phyloP scores from a whole-genome alignment of 805 yeast species.

The Candida yuanshanica region DNA sequence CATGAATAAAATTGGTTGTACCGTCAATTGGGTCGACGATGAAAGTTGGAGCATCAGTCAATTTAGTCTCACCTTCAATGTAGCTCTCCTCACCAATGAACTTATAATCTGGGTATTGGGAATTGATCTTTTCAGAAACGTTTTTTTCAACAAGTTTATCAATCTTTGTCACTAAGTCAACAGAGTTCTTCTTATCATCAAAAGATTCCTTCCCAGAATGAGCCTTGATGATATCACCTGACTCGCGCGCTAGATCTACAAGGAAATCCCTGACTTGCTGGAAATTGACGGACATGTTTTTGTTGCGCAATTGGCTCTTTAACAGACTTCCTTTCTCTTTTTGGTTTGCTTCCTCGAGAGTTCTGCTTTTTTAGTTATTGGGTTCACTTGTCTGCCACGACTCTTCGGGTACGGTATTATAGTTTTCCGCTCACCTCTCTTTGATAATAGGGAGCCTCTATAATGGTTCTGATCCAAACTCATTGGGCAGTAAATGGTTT shows the following conservation, averaged over 20 bases:
- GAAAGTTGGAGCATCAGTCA: slow-evolving; percentile 52
- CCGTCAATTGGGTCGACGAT: slow-evolving; percentile 65
- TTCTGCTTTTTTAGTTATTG: too few species aligned
- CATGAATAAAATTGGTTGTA: slow-evolving; percentile 59
- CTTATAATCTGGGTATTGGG: slow-evolving; percentile 40
- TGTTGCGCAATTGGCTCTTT: background rate
- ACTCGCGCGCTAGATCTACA: slow-evolving; percentile 35
- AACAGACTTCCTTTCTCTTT: too few species aligned
- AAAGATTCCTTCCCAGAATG: slow-evolving; percentile 44
- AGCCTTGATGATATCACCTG: slow-evolving; percentile 45
- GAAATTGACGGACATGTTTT: slow-evolving; percentile 14
- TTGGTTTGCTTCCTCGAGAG: too few species aligned
- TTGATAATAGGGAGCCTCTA: too few species aligned
- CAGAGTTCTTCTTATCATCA: slow-evolving; percentile 55
- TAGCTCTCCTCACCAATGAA: slow-evolving; percentile 62
- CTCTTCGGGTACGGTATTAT: too few species aligned
- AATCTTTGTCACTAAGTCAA: slow-evolving; percentile 56
- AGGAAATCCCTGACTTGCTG: slow-evolving; percentile 31
- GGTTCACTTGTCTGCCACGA: too few species aligned
- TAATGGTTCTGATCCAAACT: too few species aligned
- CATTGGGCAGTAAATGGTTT: too few species aligned
- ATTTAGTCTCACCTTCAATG: slow-evolving; percentile 39
- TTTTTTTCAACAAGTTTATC: slow-evolving; percentile 49
- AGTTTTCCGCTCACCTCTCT: too few species aligned
- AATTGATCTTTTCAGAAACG: slow-evolving; percentile 32